phyloP scores from a whole-genome alignment of 495 filamentous ascomycete species.

The Astrocystis sublimbata region DNA sequence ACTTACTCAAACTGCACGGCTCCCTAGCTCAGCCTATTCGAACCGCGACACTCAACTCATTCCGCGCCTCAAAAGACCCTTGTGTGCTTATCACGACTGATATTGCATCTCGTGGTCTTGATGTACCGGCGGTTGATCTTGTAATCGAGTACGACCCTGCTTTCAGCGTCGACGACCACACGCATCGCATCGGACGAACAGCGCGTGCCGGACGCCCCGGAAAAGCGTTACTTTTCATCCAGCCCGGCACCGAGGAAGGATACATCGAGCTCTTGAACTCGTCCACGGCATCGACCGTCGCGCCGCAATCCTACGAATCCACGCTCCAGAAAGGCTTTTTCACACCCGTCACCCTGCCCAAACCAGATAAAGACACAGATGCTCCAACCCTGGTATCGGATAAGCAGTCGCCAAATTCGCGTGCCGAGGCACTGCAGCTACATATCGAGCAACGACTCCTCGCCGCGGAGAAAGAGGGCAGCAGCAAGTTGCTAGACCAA shows the following conservation, averaged over 20 bases:
- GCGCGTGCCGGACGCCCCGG: slow-evolving; percentile 88
- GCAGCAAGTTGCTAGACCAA: slow-evolving; percentile 58
- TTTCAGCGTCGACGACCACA: slow-evolving; percentile 85
- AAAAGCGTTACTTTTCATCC: slow-evolving; percentile 83
- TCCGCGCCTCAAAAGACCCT: slow-evolving; percentile 64
- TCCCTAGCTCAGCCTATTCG: slow-evolving; percentile 87
- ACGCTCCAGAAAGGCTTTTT: slow-evolving; percentile 58
- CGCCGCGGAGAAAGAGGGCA: slow-evolving; percentile 31
- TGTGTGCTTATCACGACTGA: slow-evolving; percentile 89
- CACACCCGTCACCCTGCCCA: slow-evolving; percentile 41
- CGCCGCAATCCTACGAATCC: slow-evolving; percentile 46
- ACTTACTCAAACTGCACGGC: slow-evolving; percentile 85
- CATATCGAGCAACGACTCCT: slow-evolving; percentile 52
- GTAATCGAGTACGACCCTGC: slow-evolving; percentile 94
- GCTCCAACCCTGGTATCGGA: slow-evolving; percentile 25
- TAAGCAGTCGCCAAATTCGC: slow-evolving; percentile 42
- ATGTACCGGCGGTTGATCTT: slow-evolving; percentile 90
- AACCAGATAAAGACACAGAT: slow-evolving; percentile 25
- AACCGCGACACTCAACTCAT: slow-evolving; percentile 78
- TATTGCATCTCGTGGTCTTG: slow-evolving; percentile 89
- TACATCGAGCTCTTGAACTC: slow-evolving; percentile 74
- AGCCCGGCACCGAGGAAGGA: slow-evolving; percentile 86
- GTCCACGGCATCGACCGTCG: slow-evolving; percentile 32
- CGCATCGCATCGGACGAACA: slow-evolving; percentile 92
- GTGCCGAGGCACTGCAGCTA: slow-evolving; percentile 50